phyloP scores from a whole-genome alignment of 495 filamentous ascomycete genomes.

The Podospora pseudocomata region DNA sequence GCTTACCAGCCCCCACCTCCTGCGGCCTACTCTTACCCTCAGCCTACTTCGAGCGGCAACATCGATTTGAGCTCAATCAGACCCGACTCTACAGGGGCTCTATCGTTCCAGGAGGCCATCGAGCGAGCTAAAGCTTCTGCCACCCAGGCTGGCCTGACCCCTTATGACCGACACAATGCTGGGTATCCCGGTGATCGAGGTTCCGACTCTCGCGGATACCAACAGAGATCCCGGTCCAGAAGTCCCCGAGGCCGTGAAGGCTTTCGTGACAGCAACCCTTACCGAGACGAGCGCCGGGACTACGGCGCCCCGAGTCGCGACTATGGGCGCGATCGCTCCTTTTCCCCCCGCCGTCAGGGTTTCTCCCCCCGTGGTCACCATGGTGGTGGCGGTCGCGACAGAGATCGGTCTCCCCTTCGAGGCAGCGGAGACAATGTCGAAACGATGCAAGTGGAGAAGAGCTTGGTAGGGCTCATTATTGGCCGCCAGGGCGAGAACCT shows the following conservation, averaged over 20 bases:
- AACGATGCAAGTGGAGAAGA: conserved; percentile 70
- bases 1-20: conserved; percentile 33
- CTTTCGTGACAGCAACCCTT: conserved; percentile 71
- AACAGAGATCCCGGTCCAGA: conserved; percentile 64
- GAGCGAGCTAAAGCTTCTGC: conserved; percentile 69
- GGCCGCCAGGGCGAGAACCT: conserved; percentile 80
- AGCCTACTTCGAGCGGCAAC: conserved; percentile 63
- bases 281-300: conserved; percentile 68
- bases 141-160: conserved; percentile 61
- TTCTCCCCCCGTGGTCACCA: conserved; percentile 48
- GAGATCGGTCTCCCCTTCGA: conserved; percentile 54
- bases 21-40: conserved; percentile 56
- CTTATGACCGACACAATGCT: conserved; percentile 44
- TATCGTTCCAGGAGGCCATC: conserved; percentile 66
- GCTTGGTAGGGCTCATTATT: conserved; percentile 78
- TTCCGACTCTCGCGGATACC: conserved; percentile 36
- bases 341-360: conserved; percentile 52
- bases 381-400: conserved; percentile 38
- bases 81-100: conserved; percentile 67
- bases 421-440: conserved; percentile 61
- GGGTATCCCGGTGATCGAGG: conserved; percentile 38
- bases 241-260: conserved; percentile 59
- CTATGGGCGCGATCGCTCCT: conserved; percentile 60
- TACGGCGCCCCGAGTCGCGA: conserved; percentile 40
- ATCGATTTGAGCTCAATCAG: conserved; percentile 73